These are phyloP conservation scores for Eustoma russellianum DNA, from an alignment of 257 asterid genomes.

Conservation along the genomic window DNA sequence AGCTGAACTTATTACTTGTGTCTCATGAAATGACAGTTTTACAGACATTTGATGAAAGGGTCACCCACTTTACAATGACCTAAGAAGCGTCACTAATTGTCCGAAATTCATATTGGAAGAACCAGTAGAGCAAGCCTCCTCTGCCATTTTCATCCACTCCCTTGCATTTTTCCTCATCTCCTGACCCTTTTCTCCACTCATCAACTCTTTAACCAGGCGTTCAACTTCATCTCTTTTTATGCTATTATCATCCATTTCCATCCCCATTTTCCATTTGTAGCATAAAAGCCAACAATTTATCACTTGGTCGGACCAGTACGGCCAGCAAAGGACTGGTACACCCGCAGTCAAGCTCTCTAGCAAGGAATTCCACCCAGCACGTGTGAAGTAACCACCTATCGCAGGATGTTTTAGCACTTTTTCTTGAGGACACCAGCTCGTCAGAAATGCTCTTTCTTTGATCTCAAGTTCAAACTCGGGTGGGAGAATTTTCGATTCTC, in stretches of 20 bases:
- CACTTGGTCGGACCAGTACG: constrained; percentile 13
- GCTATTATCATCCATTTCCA: constrained; percentile 12
- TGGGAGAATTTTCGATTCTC: background rate
- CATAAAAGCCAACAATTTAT: constrained; percentile 19
- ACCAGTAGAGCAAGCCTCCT: constrained; percentile 11
- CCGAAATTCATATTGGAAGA: constrained; percentile 16
- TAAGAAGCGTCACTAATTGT: constrained; percentile 11
- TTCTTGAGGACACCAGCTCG: constrained; percentile 29
- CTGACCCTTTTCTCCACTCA: constrained; percentile 15
- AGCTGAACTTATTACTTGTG: no score
- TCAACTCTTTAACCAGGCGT: constrained; percentile 11
- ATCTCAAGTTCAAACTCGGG: constrained; percentile 13
- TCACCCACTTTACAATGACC: no score
- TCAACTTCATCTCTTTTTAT: constrained; percentile 11
- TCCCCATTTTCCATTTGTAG: constrained; percentile 10
- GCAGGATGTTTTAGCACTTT: constrained; percentile 18
- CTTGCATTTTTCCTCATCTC: constrained; percentile 14
- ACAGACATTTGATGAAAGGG: no score
- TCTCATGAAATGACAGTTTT: no score
- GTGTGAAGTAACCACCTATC: constrained; percentile 17
- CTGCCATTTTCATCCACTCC: constrained; percentile 17
- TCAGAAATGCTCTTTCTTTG: constrained; percentile 8
- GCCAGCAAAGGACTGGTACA: constrained; percentile 30
- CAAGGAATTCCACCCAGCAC: constrained; percentile 20
- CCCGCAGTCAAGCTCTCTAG: constrained; percentile 18